A percentile compares a stretch with the other conserved stretches of the same genome.
These are phyloP conservation scores for Spergularia bocconei DNA, from an alignment of 148 eudicot species.

Conservation along the genomic window DNA sequence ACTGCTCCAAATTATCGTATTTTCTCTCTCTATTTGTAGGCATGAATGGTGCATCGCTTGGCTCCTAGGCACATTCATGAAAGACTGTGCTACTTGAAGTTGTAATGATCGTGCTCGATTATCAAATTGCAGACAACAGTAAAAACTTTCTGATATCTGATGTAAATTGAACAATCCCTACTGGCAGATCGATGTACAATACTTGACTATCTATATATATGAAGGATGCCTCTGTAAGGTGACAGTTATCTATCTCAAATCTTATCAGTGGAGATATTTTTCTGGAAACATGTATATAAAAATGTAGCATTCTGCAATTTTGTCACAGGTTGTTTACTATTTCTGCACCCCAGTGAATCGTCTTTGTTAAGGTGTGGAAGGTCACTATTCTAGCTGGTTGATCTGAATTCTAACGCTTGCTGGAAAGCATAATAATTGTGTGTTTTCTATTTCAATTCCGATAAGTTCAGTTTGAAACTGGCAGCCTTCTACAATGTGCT, in stretches of 20 bases:
- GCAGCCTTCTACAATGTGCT: too few species aligned
- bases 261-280: neutral
- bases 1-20: neutral
- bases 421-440: too few species aligned
- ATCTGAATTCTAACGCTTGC: too few species aligned
- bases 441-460: too few species aligned
- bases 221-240: neutral
- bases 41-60: neutral
- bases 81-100: neutral
- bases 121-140: neutral
- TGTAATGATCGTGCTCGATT: neutral
- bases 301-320: slow-evolving; percentile 3
- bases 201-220: slow-evolving; percentile 10
- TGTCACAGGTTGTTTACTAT: neutral
- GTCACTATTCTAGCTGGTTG: too few species aligned
- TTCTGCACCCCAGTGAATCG: too few species aligned
- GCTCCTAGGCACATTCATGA: neutral
- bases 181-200: neutral
- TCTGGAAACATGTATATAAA: neutral
- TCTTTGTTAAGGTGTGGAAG: too few species aligned
- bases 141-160: slow-evolving; percentile 12
- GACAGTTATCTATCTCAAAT: neutral
- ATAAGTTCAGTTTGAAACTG: too few species aligned
- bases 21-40: slow-evolving; percentile 1
- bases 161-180: slow-evolving; percentile 6